Conservation (phyloP, 768 basidiomycete genomes). For the Boletus fagicola region DNA sequence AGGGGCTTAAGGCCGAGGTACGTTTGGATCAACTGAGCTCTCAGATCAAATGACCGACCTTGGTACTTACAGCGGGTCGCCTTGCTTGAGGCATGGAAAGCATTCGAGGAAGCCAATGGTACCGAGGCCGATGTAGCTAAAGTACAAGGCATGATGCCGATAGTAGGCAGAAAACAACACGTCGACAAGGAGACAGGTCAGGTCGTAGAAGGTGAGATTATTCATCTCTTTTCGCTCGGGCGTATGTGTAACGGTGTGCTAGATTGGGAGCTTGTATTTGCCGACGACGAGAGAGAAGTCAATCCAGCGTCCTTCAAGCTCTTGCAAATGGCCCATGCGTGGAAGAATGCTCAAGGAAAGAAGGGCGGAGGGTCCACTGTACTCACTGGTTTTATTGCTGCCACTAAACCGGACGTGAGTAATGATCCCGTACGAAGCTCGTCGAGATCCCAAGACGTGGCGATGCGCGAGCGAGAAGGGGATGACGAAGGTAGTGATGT, state of each 20-base stretch:
- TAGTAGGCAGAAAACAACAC: constrained; percentile 79
- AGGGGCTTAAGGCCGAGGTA: constrained; percentile 87
- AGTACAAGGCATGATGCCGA: constrained; percentile 92
- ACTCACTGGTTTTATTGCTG: constrained; percentile 50
- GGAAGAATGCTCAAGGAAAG: constrained; percentile 62
- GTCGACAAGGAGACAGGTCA: constrained; percentile 84
- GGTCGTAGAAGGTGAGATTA: constrained; percentile 72
- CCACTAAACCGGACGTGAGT: constrained; percentile 24
- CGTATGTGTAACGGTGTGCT: constrained; percentile 3
- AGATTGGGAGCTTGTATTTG: constrained; percentile 96
- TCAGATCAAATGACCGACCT: background rate
- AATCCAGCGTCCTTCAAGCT: constrained; percentile 96
- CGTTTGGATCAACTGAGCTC: constrained; percentile 18
- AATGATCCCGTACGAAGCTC: constrained; percentile 4
- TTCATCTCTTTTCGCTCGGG: background rate
- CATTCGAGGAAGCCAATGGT: constrained; percentile 84
- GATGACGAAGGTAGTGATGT: constrained; percentile 47
- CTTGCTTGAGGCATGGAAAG: constrained; percentile 92
- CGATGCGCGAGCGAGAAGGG: constrained; percentile 20
- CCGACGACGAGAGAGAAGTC: constrained; percentile 92
- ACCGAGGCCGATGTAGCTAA: constrained; percentile 68
- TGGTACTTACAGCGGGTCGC: constrained; percentile 68
- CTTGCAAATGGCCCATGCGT: constrained; percentile 91
- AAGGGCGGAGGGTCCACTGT: constrained; percentile 35
- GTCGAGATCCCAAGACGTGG: constrained; percentile 23